A percentile compares a stretch with the other conserved stretches of the same genome.
These are phyloP conservation scores for Neoboletus subvelutipes DNA, from an alignment of 768 basidiomycete species.

Conservation along the genomic window DNA sequence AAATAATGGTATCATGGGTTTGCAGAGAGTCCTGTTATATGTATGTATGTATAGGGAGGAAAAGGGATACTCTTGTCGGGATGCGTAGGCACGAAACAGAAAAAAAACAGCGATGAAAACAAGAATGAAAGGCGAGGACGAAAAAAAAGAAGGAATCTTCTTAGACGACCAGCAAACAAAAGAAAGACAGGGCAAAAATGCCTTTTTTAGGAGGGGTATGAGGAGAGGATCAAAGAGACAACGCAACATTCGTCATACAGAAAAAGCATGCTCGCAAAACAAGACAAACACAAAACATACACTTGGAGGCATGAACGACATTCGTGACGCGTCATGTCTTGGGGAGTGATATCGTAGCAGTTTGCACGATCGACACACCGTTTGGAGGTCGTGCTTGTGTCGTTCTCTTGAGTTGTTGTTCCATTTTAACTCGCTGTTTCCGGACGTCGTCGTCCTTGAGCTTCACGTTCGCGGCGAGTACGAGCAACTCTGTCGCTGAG, in stretches of 20 bases:
- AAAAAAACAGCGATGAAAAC: not conserved
- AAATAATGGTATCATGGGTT: constrained; percentile 17
- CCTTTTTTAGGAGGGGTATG: not conserved
- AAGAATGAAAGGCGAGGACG: not conserved
- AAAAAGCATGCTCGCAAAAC: constrained; percentile 8
- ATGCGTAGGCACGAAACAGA: constrained; percentile 2
- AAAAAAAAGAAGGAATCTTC: not conserved
- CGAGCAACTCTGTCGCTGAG: constrained; percentile 56
- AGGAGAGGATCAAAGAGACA: not conserved
- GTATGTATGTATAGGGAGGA: not conserved
- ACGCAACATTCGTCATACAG: constrained; percentile 7
- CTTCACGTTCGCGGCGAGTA: constrained; percentile 62
- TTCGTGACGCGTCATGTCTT: constrained; percentile 15
- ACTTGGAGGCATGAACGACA: not conserved
- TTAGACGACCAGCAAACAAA: not conserved
- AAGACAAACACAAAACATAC: not conserved
- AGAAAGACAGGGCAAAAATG: not conserved
- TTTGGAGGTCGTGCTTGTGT: constrained; percentile 38
- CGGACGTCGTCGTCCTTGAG: constrained; percentile 78
- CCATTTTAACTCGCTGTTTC: constrained; percentile 74
- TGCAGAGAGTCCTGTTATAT: not conserved
- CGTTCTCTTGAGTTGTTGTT: constrained; percentile 67
- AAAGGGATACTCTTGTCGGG: constrained; percentile 15
- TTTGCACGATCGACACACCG: constrained; percentile 29
- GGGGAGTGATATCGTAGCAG: constrained; percentile 29